Evolutionary conservation across 805 yeast species (phyloP).

Genomic region (Trichomonascus vanleenenianus): DNA sequence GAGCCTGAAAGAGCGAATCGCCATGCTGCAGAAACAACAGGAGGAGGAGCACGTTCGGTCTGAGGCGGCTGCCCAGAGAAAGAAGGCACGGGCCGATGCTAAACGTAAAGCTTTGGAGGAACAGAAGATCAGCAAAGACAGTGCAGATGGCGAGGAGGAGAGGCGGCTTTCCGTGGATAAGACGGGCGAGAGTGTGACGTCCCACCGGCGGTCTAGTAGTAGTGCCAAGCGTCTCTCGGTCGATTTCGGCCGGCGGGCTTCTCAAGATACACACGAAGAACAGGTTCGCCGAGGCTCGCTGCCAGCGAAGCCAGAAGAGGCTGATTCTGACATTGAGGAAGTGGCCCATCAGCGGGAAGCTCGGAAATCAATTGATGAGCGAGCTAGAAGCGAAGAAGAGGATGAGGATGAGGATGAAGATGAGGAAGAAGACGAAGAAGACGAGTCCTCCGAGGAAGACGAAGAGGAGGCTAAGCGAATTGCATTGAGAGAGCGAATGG

Average conservation of each 20-base stretch:
- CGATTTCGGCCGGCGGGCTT: background rate
- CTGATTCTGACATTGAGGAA: too few relatives aligned
- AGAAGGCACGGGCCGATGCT: conserved; percentile 25
- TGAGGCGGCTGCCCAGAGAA: conserved; percentile 50
- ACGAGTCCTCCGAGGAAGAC: conserved; percentile 31
- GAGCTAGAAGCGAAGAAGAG: background rate
- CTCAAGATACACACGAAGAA: background rate
- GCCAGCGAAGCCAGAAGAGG: background rate
- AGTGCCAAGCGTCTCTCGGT: background rate
- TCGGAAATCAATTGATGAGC: background rate
- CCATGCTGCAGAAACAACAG: conserved; percentile 72
- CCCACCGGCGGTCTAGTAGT: background rate
- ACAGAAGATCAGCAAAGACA: conserved; percentile 9
- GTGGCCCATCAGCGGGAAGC: too few relatives aligned
- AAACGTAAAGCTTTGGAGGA: conserved; percentile 25
- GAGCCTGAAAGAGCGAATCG: conserved; percentile 82
- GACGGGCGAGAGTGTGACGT: background rate
- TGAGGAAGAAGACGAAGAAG: conserved; percentile 26
- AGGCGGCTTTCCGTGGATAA: background rate
- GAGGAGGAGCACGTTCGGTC: conserved; percentile 64
- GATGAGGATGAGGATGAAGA: conserved; percentile 19
- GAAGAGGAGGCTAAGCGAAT: conserved; percentile 55
- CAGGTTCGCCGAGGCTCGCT: background rate
- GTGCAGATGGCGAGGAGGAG: background rate
- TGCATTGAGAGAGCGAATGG: conserved; percentile 86